phyloP scores from a whole-genome alignment of 768 basidiomycete species.

The Calocybe gangraenosa region DNA sequence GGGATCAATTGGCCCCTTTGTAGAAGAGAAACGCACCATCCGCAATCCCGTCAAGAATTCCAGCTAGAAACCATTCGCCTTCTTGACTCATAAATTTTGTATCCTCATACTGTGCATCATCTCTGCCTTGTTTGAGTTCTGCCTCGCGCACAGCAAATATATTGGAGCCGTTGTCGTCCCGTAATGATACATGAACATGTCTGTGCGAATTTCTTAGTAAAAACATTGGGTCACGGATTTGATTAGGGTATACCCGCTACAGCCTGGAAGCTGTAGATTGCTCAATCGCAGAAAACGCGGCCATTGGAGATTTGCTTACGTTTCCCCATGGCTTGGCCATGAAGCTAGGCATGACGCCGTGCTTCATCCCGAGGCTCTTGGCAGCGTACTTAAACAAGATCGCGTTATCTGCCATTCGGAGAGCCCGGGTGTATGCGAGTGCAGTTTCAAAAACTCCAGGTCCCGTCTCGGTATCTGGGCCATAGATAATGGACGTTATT shows the following conservation, averaged over 20 bases:
- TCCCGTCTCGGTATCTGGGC: constrained; percentile 85
- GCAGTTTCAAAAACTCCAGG: constrained; percentile 88
- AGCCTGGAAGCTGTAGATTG: constrained; percentile 75
- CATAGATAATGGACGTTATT: constrained; percentile 1
- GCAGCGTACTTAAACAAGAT: constrained; percentile 89
- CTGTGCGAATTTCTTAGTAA: constrained; percentile 30
- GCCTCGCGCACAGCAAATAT: constrained; percentile 69
- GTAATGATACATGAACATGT: constrained; percentile 89
- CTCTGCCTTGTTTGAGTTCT: constrained; percentile 60
- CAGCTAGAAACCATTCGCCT: constrained; percentile 93
- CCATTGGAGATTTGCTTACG: constrained; percentile 40
- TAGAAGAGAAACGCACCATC: constrained; percentile 57
- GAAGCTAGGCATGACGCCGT: constrained; percentile 89
- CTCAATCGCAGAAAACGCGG: not conserved
- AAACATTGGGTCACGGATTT: not conserved
- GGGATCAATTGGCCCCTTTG: not conserved
- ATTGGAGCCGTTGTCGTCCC: constrained; percentile 65
- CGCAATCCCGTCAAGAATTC: constrained; percentile 82
- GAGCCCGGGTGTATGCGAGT: constrained; percentile 74
- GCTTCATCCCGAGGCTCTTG: constrained; percentile 88
- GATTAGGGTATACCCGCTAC: constrained; percentile 66
- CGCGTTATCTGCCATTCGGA: constrained; percentile 88
- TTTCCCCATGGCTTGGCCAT: constrained; percentile 98
- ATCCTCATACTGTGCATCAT: constrained; percentile 72
- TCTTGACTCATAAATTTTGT: constrained; percentile 79